Percentiles rank a stretch among this genome's conserved stretches.
phyloP scores from a whole-genome alignment of 768 basidiomycete species.

The Mycena leptocephala region DNA sequence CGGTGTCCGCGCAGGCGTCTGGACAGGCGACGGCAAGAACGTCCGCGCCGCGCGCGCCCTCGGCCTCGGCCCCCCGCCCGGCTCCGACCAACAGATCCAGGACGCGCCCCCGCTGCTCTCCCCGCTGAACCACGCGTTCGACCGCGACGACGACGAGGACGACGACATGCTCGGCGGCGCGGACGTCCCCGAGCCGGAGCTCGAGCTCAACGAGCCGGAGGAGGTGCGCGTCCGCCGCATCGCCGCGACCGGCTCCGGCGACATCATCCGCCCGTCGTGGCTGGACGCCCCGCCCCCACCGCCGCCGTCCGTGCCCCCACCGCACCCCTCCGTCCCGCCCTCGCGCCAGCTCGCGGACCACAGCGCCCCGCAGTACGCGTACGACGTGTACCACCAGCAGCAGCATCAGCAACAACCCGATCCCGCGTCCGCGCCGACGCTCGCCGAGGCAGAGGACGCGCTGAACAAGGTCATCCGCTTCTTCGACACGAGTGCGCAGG shows the following conservation, averaged over 20 bases:
- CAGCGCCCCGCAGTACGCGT: slow-evolving; percentile 2
- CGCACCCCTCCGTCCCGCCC: slow-evolving; percentile 29
- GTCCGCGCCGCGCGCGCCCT: slow-evolving; percentile 43
- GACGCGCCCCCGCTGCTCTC: slow-evolving; percentile 17
- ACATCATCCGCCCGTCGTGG: slow-evolving; percentile 26
- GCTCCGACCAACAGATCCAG: not conserved
- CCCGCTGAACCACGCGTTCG: slow-evolving; percentile 15
- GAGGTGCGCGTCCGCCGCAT: slow-evolving; percentile 6
- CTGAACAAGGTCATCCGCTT: slow-evolving; percentile 70
- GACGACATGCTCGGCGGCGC: not conserved
- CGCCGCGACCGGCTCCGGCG: slow-evolving; percentile 4
- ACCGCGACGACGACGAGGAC: not conserved
- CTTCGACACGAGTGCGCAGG: slow-evolving; percentile 55
- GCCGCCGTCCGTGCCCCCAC: not conserved
- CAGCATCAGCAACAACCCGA: not conserved
- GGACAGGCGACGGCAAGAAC: slow-evolving; percentile 60
- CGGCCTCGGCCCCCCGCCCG: slow-evolving; percentile 27
- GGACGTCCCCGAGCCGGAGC: not conserved
- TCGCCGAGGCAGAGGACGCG: slow-evolving; percentile 69
- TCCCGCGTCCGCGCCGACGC: slow-evolving; percentile 53
- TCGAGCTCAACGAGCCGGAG: slow-evolving; percentile 17
- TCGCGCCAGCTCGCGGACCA: slow-evolving; percentile 28
- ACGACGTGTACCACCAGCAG: too few relatives aligned
- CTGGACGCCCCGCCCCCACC: slow-evolving; percentile 14
- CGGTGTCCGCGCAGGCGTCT: slow-evolving; percentile 79